Base-by-base conservation (phyloP, 1,284 basidiomycete genomes). In the Boletus hoseneyae region DNA sequence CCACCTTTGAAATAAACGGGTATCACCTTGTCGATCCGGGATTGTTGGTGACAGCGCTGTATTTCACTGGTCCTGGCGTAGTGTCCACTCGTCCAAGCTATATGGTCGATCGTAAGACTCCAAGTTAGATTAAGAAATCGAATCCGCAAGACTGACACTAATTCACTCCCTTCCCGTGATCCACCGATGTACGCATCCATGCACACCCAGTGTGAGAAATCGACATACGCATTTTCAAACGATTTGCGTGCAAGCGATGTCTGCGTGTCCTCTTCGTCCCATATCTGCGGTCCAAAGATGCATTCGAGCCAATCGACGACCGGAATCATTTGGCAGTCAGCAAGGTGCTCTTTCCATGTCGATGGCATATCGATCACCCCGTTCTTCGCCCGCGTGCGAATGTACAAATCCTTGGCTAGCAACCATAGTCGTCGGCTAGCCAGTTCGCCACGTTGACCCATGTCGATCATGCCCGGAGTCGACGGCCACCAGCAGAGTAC, bases 191-290 rank as follows among this genome's bases (percentile, higher is more conserved):
- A 38, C 4, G 5, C 3, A 2, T 40, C 48, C 56, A 61, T 59
- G 29, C 27, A 42, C 13, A 48, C 11, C 49, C 54, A 51, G 18
- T 61, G 57, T 1, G 47, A 59, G 15, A 59, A 53, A 23, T 57
- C 57, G 2, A 56, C 0, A 33, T 48, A 56, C 0, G 47, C 56
- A 25, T 57, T 9, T 27, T 47, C 2, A 9, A 51, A 60, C 0
- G 3, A 23, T 6, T 27, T n/a, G n/a, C n/a, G n/a, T n/a, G n/a
- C n/a, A n/a, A n/a, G n/a, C n/a, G n/a, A n/a, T n/a, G n/a, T n/a
- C n/a, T 2, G 12, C 38, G 29, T 13, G 1, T 9, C 8, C 16
- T 4, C 7, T 15, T 16, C 0, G 16, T 19, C 29, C 48, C 47
- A 55, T 29, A 55, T 21, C 6, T 13, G 18, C 3, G 23, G 19